These are phyloP conservation scores for Salix suchowensis DNA, from an alignment of 345 rosid species.

Conservation along the genomic window DNA sequence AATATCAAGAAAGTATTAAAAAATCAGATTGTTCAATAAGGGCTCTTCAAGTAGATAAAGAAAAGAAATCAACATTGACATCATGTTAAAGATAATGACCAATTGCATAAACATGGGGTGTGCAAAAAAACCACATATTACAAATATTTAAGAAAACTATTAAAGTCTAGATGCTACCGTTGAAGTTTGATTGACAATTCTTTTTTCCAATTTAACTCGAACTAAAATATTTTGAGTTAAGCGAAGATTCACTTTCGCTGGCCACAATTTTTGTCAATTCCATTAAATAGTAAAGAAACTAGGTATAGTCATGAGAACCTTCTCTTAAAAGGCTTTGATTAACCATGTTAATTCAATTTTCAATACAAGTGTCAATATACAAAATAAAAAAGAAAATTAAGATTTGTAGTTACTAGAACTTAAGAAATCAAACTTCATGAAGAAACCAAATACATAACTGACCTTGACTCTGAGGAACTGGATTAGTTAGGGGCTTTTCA, in stretches of 20 bases:
- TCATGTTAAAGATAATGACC: not conserved
- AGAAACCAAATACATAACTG: not conserved
- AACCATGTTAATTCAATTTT: not conserved
- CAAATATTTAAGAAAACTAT: too few relatives aligned
- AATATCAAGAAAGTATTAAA: not conserved
- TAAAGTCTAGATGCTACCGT: too few relatives aligned
- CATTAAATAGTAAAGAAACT: not conserved
- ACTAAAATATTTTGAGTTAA: not conserved
- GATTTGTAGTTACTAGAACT: not conserved
- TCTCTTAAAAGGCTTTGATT: not conserved
- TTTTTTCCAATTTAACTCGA: not conserved
- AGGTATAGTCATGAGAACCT: not conserved
- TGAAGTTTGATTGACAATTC: too few relatives aligned
- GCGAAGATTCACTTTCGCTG: not conserved
- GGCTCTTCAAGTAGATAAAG: not conserved
- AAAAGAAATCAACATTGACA: not conserved
- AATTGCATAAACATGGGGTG: not conserved
- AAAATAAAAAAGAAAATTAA: not conserved
- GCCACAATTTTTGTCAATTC: not conserved
- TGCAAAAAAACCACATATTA: not conserved
- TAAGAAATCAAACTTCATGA: not conserved
- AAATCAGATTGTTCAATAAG: not conserved
- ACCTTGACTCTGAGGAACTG: conserved; percentile 60
- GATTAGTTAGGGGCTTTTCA: conserved; percentile 37
- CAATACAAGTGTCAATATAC: not conserved